Base-by-base conservation (phyloP, 2,329 filamentous ascomycete genomes). In the Penicillium sp. region DNA sequence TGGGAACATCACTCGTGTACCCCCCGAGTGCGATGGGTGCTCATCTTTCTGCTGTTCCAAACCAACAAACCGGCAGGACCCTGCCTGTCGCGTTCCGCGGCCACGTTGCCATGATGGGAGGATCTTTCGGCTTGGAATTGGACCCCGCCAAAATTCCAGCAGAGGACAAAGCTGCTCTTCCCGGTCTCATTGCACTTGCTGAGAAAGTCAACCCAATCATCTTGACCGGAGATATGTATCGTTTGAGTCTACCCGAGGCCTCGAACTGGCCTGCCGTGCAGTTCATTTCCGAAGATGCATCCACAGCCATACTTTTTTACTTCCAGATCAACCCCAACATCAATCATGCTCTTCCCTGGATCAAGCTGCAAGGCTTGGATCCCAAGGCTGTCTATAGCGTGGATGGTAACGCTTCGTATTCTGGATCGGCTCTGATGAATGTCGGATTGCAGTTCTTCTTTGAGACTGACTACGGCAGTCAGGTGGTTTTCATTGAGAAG, bases 101-200 rank as follows among this genome's bases (percentile, higher is more conserved):
- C 0, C 86, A 89, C 58, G 87, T 89, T 0, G 87, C 87, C 6
- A 85, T 88, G 78, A 89, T 89, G 87, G 87, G 87, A 58, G 87
- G 87, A 1, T 87, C 85, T 0, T 89, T 89, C 65, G 87, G 87
- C 0, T 80, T 89, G 11, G 87, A 89, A 70, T 80, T 89, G 7
- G 81, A 88, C 68, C 87, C 87, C 0, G 75, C 75, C 0, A 78
- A 82, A 7, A 80, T 87, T 6, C 73, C 74, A 0, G 77, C 77
- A 0, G 81, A 82, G 13, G 87, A 89, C n/a, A 78, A 76, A 51
- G 79, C 75, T 0, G 77, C 79, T 33, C 79, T 89, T 0, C 86
- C 87, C 0, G 78, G 69, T 0, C 76, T 89, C 1, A 83, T 89
- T 60, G 76, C 73, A 0, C 76, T 84, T 6, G 82, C 85, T 1